A percentile compares a stretch with the other conserved stretches of the same genome.
phyloP scores from a whole-genome alignment of 2,329 filamentous ascomycete genomes.

The Paecilomyces dactylethromorphus region DNA sequence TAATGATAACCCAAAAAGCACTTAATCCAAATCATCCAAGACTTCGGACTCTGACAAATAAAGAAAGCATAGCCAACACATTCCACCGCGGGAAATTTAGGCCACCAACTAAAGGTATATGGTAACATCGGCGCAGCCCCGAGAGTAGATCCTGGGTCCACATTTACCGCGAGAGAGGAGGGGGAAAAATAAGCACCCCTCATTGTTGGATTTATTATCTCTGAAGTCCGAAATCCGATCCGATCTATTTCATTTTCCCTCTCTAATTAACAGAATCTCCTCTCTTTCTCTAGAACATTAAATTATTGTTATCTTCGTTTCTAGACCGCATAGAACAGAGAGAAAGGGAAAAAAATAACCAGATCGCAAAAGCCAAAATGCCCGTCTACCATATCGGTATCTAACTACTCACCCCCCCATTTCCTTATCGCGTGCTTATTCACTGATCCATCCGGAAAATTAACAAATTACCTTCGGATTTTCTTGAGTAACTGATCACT shows the following conservation, averaged over 20 bases:
- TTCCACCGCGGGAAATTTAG: not conserved
- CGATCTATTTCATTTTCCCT: not conserved
- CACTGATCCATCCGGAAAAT: too few species aligned
- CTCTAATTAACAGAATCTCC: not conserved
- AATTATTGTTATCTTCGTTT: not conserved
- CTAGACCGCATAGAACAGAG: not conserved
- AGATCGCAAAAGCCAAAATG: conserved; percentile 17
- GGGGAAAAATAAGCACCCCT: not conserved
- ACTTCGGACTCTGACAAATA: not conserved
- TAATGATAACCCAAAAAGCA: too few species aligned
- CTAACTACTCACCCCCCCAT: not conserved
- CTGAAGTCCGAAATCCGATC: not conserved
- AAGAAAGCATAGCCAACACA: not conserved
- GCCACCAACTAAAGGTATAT: not conserved
- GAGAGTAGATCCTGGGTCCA: not conserved
- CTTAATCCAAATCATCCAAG: too few species aligned
- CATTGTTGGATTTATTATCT: not conserved
- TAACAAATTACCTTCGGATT: too few species aligned
- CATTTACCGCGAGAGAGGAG: not conserved
- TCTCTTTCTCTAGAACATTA: not conserved
- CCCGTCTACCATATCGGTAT: conserved; percentile 36
- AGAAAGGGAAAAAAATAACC: not conserved
- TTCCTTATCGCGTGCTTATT: not conserved
- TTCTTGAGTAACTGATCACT: not conserved
- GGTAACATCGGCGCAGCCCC: not conserved